These are phyloP conservation scores for Hysterangium stoloniferum DNA, from an alignment of 768 basidiomycete species.

Conservation along the genomic window DNA sequence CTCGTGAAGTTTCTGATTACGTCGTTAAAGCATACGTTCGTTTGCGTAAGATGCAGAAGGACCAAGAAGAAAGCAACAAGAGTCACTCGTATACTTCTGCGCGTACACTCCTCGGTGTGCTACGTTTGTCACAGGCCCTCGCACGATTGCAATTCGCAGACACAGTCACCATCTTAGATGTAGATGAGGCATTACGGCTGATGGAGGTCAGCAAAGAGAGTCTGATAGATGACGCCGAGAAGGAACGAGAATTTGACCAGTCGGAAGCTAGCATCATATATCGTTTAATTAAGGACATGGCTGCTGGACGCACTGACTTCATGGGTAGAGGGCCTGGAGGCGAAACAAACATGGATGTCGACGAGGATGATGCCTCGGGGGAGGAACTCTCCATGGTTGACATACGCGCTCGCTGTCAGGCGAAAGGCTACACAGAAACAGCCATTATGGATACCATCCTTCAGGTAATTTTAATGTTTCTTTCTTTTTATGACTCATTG, in stretches of 20 bases:
- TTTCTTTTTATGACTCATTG: conserved; percentile 9
- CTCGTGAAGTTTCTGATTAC: conserved; percentile 81
- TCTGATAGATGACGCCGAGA: conserved; percentile 71
- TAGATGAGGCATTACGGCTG: conserved; percentile 92
- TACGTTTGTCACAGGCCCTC: conserved; percentile 91
- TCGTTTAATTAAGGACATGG: conserved; percentile 87
- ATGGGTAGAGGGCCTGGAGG: conserved; percentile 64
- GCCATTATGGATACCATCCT: conserved; percentile 81
- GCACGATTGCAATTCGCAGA: conserved; percentile 85
- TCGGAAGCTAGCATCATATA: conserved; percentile 81
- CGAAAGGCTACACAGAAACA: conserved; percentile 84
- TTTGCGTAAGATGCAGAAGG: conserved; percentile 86
- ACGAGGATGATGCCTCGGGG: conserved; percentile 50
- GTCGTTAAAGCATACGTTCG: conserved; percentile 94
- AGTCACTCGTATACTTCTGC: conserved; percentile 93
- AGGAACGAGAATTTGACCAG: conserved; percentile 62
- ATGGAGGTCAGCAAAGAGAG: conserved; percentile 97
- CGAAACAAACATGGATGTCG: conserved; percentile 61
- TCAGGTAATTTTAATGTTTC: conserved; percentile 44
- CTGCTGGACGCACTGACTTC: conserved; percentile 17
- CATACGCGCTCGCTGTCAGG: conserved; percentile 76
- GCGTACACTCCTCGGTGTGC: conserved; percentile 88
- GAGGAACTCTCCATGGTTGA: conserved; percentile 79
- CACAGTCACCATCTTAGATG: conserved; percentile 74
- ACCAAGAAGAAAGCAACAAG: conserved; percentile 82